phyloP scores from a whole-genome alignment of 768 basidiomycete genomes.

The Rickenella mellea region DNA sequence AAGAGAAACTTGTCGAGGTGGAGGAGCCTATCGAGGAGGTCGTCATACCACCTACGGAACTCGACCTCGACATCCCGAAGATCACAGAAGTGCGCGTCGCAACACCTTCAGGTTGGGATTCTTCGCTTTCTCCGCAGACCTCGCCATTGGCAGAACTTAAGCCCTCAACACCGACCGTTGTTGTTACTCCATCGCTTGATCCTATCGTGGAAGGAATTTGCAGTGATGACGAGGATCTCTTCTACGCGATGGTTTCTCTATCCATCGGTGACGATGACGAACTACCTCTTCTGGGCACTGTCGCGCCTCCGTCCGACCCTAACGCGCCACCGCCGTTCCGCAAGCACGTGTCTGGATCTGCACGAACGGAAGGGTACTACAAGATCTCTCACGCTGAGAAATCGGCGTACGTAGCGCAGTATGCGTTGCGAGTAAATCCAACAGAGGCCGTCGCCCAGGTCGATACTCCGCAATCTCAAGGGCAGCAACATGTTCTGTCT shows the following conservation, averaged over 20 bases:
- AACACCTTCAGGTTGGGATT: conserved; percentile 24
- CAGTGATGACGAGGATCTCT: conserved; percentile 85
- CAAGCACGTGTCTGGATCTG: conserved; percentile 76
- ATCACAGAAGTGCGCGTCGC: conserved; percentile 42
- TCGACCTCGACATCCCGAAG: conserved; percentile 39
- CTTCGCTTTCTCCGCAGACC: conserved; percentile 41
- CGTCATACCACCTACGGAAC: conserved; percentile 38
- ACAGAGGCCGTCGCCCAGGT: conserved; percentile 32
- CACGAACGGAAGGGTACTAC: conserved; percentile 92
- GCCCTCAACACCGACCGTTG: conserved; percentile 3
- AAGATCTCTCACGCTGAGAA: conserved; percentile 90
- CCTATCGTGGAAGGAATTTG: conserved; percentile 49
- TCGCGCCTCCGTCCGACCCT: conserved; percentile 22
- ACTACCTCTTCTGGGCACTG: conserved; percentile 15
- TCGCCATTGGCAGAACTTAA: conserved; percentile 34
- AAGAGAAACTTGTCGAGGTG: conserved; percentile 6
- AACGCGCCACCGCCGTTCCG: conserved; percentile 48
- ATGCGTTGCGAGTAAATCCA: conserved; percentile 49
- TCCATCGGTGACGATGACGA: conserved; percentile 18
- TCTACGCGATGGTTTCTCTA: conserved; percentile 60
- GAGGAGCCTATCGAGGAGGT: conserved; percentile 33
- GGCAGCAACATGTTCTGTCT: conserved; percentile 60
- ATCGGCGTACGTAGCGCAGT: conserved; percentile 86
- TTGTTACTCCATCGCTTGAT: conserved; percentile 34
- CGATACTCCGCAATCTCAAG: conserved; percentile 31